Base-by-base conservation (phyloP, 2,329 filamentous ascomycete species). In the Seiridium cupressi region DNA sequence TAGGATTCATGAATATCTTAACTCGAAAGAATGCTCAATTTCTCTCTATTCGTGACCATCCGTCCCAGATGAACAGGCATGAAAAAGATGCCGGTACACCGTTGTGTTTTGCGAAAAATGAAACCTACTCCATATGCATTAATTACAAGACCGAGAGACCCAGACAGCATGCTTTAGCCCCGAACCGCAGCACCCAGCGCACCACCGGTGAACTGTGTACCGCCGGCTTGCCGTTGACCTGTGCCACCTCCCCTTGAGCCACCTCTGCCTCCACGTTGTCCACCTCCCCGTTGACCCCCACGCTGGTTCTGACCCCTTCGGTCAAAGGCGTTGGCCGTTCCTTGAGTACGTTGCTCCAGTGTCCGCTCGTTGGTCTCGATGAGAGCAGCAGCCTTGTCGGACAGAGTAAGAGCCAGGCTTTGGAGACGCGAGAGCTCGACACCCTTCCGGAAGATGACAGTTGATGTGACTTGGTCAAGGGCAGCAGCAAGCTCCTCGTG, bases 371-470 rank as follows among this genome's bases (percentile, higher is more conserved):
- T 99, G 69, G 89, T 89, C 84, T 99, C 96, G 73, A 98, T 97
- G 62, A 99, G 89, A 57, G 89, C 88, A 74, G 93, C 96, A 61
- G 95, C 94, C 85, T 98, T 99, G 82, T 99, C 95, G 61, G 91
- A 92, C 57, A 99, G 84, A 8, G 93, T 95, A 66, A 99, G 88
- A 38, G 96, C 93, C 72, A 99, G 84, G 76, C 92, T 97, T 81
- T 99, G 95, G 65, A 99, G 87, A 69, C 96, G 89, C 72, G 92
- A 97, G 65, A 99, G 87, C 84, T 99, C 96, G 64, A 99, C 95
- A 61, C 95, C 96, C 88, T 99, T 98, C 78, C 95, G 90, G 91
- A 99, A 99, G 80, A 98, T 95, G 78, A 99, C 92, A 56, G 92
- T 96, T 68, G 91, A 89, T 71, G 96, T 97, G 79, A 99, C 94